phyloP scores from a whole-genome alignment of 1,284 basidiomycete species.

The Neolentinus lepideus region DNA sequence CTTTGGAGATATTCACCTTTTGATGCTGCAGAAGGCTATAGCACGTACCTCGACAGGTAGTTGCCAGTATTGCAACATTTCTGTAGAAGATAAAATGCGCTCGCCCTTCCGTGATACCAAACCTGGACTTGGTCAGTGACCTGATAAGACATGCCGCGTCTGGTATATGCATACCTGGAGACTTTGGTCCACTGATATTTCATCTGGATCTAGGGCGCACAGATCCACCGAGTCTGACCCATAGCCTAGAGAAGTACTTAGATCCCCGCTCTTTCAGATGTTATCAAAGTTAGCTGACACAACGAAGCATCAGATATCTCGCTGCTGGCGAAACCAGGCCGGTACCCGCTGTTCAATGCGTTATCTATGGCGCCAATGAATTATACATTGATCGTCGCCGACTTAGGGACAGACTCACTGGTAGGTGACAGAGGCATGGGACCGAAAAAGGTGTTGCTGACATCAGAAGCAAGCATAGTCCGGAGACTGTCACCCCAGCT shows the following conservation, averaged over 20 bases:
- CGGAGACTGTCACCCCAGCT: background rate
- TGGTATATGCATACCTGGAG: background rate
- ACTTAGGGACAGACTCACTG: background rate
- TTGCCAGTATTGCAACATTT: background rate
- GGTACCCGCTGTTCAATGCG: too few species aligned
- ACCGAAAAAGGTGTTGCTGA: background rate
- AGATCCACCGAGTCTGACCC: background rate
- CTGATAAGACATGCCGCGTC: background rate
- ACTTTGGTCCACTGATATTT: background rate
- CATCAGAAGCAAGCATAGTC: background rate
- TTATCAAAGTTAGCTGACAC: too few species aligned
- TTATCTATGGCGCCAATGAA: too few species aligned
- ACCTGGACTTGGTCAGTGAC: slow-evolving; percentile 36
- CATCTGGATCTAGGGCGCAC: background rate
- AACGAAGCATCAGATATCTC: too few species aligned
- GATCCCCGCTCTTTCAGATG: too few species aligned
- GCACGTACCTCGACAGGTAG: background rate
- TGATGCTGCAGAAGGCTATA: too few species aligned
- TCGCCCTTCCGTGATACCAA: slow-evolving; percentile 72
- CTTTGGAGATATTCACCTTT: too few species aligned
- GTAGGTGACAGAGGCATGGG: background rate
- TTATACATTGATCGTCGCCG: background rate
- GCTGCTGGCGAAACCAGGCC: too few species aligned
- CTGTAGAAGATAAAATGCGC: slow-evolving; percentile 68
- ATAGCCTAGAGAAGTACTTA: background rate